phyloP scores from a whole-genome alignment of 768 basidiomycete species.

The Hirschioporus abietinus region DNA sequence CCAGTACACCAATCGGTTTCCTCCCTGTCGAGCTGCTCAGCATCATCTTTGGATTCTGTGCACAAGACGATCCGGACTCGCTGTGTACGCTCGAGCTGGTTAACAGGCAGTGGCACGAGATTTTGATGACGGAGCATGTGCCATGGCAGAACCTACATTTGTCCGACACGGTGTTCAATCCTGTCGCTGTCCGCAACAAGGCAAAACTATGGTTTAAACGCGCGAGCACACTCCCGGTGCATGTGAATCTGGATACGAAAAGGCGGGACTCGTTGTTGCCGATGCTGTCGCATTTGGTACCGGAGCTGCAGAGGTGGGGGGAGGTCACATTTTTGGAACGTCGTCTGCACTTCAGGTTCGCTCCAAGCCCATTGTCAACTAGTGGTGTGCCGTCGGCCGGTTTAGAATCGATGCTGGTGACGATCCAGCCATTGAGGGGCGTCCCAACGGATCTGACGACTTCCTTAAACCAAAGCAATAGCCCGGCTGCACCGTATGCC shows the following conservation, averaged over 20 bases:
- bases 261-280: constrained; percentile 31
- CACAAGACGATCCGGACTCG: constrained; percentile 6
- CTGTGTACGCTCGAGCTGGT: not conserved
- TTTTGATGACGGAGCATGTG: not conserved
- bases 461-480: constrained; percentile 13
- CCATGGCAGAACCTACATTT: not conserved
- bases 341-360: constrained; percentile 23
- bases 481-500: constrained; percentile 1
- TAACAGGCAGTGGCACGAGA: not conserved
- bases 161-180: not conserved
- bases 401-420: constrained; percentile 5
- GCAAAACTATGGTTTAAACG: not conserved
- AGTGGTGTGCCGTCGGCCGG: constrained; percentile 15
- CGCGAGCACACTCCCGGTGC: not conserved
- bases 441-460: constrained; percentile 7
- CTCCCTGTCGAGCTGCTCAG: constrained; percentile 61
- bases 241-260: not conserved
- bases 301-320: constrained; percentile 53
- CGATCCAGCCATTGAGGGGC: constrained; percentile 11
- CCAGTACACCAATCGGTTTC: constrained; percentile 15
- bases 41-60: constrained; percentile 48
- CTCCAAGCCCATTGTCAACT: constrained; percentile 14
- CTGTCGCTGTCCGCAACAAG: not conserved
- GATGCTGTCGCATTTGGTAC: constrained; percentile 57
- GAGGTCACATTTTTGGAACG: constrained; percentile 40